phyloP scores from a whole-genome alignment of 768 basidiomycete genomes.

The Boletus subcaerulescens region DNA sequence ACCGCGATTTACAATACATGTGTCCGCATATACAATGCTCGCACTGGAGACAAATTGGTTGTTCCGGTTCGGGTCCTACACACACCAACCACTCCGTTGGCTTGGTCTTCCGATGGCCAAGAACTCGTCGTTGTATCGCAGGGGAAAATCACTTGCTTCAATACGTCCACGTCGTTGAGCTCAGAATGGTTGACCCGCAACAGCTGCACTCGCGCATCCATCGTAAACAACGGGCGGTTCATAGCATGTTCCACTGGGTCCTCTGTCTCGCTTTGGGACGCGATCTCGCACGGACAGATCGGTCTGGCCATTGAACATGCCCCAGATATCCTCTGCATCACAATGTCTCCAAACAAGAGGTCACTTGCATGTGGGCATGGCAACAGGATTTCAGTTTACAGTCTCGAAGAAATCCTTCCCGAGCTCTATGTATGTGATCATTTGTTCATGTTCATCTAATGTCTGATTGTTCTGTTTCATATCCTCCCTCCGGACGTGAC shows the following conservation, averaged over 20 bases:
- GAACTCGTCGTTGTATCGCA: background rate
- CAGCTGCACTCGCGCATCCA: background rate
- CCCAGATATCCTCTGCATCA: background rate
- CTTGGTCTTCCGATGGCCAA: background rate
- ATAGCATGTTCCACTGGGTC: background rate
- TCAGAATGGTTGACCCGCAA: background rate
- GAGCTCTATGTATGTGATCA: background rate
- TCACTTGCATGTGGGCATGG: background rate
- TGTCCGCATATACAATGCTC: background rate
- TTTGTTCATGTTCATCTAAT: background rate
- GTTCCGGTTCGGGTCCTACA: background rate
- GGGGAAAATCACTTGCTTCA: background rate
- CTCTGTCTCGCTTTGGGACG: background rate
- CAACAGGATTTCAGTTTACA: background rate
- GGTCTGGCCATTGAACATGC: background rate
- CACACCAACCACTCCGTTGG: background rate
- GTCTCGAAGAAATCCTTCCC: background rate
- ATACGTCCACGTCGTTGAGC: background rate
- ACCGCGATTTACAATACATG: background rate
- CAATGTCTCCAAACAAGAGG: background rate
- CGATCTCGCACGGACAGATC: background rate
- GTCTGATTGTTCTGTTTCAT: background rate
- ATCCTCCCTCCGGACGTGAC: background rate
- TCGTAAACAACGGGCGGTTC: background rate
- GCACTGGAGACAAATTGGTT: background rate